A percentile compares a stretch with the other conserved stretches of the same genome.
These are phyloP conservation scores for Vitis amurensis DNA, from an alignment of 164 flowering plant genomes.

Conservation along the genomic window DNA sequence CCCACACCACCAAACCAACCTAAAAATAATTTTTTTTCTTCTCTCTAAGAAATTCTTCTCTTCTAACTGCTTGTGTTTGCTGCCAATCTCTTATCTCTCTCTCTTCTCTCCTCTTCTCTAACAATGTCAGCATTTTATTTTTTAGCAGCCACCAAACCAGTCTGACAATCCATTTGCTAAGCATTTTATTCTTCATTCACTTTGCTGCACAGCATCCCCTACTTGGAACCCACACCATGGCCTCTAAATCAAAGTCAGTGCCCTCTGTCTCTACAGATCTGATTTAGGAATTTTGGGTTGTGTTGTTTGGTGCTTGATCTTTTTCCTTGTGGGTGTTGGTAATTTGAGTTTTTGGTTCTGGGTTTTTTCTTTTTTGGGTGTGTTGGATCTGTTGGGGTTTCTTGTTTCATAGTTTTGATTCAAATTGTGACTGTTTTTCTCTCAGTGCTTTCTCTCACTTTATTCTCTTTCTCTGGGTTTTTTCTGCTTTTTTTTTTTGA, in stretches of 20 bases:
- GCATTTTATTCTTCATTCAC: background rate
- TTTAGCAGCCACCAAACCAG: too few species aligned
- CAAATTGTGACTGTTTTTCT: too few species aligned
- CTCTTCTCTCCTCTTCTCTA: constrained; percentile 1
- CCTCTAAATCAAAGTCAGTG: constrained; percentile 63
- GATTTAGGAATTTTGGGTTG: constrained; percentile 15
- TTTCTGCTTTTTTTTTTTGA: background rate
- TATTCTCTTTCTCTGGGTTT: background rate
- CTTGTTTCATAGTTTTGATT: too few species aligned
- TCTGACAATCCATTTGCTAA: too few species aligned
- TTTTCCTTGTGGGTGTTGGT: background rate
- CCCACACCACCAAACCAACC: constrained; percentile 11
- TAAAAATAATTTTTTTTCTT: constrained; percentile 6
- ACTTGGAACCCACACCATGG: constrained; percentile 31
- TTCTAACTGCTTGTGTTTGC: background rate
- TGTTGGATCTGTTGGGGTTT: constrained; percentile 7
- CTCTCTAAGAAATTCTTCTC: background rate
- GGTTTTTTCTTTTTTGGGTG: background rate
- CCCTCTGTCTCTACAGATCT: constrained; percentile 31
- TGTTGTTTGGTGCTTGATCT: background rate
- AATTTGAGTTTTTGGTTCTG: background rate
- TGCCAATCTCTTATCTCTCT: too few species aligned
- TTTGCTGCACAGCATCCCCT: background rate
- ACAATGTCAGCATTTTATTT: constrained; percentile 36
- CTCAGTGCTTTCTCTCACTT: background rate